Conservation (phyloP, 1,139 yeast species). For the Spathaspora sp. region DNA sequence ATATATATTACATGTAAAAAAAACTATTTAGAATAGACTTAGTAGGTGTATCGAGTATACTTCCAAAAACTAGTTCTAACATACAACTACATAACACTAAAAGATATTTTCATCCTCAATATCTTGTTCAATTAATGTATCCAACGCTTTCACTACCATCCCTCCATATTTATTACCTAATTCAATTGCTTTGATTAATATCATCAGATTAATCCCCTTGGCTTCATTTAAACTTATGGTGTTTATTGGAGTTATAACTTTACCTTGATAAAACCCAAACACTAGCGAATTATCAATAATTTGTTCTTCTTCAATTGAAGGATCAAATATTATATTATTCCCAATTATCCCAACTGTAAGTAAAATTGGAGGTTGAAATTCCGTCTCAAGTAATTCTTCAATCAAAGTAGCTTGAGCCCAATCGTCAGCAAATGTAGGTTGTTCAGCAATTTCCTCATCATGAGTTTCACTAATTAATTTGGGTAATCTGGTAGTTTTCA, state of each 20-base stretch:
- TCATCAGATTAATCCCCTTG: constrained; percentile 36
- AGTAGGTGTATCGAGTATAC: too few species aligned
- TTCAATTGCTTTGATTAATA: constrained; percentile 27
- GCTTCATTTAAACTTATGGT: constrained; percentile 54
- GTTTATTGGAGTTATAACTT: constrained; percentile 63
- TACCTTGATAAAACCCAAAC: constrained; percentile 65
- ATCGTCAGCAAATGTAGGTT: constrained; percentile 89
- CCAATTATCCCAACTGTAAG: constrained; percentile 78
- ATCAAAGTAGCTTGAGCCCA: constrained; percentile 61
- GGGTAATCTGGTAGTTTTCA: constrained; percentile 77
- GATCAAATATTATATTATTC: constrained; percentile 68
- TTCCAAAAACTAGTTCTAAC: too few species aligned
- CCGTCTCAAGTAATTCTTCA: constrained; percentile 31
- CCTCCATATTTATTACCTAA: constrained; percentile 39
- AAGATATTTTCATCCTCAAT: constrained; percentile 21
- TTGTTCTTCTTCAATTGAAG: constrained; percentile 80
- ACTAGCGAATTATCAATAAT: constrained; percentile 82
- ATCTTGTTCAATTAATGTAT: constrained; percentile 40
- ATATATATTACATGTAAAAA: constrained; percentile 8
- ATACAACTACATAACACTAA: too few species aligned
- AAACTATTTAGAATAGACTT: constrained; percentile 9
- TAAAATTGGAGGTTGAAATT: constrained; percentile 69
- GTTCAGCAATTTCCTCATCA: constrained; percentile 68
- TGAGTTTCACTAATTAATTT: constrained; percentile 61
- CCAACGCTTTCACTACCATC: constrained; percentile 38